Evolutionary conservation across 306 rosid species (phyloP).

Genomic region (Leucaena leucocephala): DNA sequence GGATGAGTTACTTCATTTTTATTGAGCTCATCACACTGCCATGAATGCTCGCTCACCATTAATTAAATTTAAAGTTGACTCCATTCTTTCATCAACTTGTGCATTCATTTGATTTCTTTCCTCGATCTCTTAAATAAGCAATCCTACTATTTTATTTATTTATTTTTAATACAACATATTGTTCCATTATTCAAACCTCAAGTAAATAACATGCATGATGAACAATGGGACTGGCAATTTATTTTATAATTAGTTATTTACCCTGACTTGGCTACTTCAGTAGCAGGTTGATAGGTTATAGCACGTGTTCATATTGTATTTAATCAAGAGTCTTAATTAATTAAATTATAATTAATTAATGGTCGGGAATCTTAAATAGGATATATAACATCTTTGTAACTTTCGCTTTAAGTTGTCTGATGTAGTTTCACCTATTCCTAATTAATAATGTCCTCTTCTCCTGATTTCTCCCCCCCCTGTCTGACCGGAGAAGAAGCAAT

Average conservation of each 20-base stretch:
- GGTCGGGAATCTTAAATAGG: neutral
- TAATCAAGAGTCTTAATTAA: neutral
- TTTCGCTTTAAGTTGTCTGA: constrained; percentile 11
- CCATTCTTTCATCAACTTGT: neutral
- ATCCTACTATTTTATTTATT: neutral
- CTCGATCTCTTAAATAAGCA: neutral
- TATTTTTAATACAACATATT: neutral
- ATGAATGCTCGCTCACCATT: neutral
- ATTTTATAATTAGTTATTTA: neutral
- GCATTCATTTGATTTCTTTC: neutral
- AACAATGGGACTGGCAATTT: neutral
- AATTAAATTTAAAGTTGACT: constrained; percentile 1
- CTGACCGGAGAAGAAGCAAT: neutral
- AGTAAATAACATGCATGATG: neutral
- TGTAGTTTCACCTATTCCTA: neutral
- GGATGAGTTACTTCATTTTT: neutral
- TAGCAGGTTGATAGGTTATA: neutral
- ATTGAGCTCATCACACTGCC: neutral
- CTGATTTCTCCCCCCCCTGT: no score
- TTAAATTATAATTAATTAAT: neutral
- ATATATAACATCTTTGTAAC: neutral
- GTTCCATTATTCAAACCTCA: neutral
- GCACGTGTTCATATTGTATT: neutral
- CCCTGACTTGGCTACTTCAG: no score
- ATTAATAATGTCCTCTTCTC: neutral